Evolutionary conservation across 768 basidiomycete species (phyloP).

Genomic region (Basidioascus undulatus): DNA sequence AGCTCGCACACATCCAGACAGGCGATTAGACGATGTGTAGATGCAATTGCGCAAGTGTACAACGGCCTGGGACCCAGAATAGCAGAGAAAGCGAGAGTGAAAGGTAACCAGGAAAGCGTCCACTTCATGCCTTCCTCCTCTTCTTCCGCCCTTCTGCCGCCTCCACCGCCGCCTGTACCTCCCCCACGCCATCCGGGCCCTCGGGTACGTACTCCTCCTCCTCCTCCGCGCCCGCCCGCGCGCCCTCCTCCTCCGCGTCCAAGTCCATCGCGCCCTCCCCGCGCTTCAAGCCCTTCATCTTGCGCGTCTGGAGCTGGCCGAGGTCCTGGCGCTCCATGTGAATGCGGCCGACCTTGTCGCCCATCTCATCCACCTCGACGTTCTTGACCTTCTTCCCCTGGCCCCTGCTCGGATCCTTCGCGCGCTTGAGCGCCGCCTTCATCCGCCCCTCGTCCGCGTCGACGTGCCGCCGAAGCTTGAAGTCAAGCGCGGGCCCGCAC

Average conservation of each 20-base stretch:
- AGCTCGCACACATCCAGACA: no score
- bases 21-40: no score
- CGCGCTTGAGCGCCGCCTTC: slow-evolving; percentile 55
- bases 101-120: no score
- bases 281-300: slow-evolving; percentile 79
- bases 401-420: slow-evolving; percentile 66
- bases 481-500: slow-evolving; percentile 80
- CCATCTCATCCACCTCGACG: slow-evolving; percentile 92
- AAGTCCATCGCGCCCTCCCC: slow-evolving; percentile 9
- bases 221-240: not conserved
- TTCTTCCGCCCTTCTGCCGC: no score
- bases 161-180: no score
- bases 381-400: slow-evolving; percentile 70
- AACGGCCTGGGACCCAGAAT: no score
- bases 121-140: no score
- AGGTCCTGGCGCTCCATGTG: slow-evolving; percentile 81
- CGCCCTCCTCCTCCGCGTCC: slow-evolving; percentile 8
- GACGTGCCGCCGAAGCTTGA: slow-evolving; percentile 48
- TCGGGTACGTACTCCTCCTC: no score
- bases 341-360: slow-evolving; percentile 70
- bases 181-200: no score
- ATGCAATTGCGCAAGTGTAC: no score
- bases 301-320: slow-evolving; percentile 58
- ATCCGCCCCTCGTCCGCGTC: slow-evolving; percentile 51
- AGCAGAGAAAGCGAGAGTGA: no score